A percentile compares a stretch with the other conserved stretches of the same genome.
Evolutionary conservation across 441 rosid genomes (phyloP).

Genomic region (Erodium chrysanthum): DNA sequence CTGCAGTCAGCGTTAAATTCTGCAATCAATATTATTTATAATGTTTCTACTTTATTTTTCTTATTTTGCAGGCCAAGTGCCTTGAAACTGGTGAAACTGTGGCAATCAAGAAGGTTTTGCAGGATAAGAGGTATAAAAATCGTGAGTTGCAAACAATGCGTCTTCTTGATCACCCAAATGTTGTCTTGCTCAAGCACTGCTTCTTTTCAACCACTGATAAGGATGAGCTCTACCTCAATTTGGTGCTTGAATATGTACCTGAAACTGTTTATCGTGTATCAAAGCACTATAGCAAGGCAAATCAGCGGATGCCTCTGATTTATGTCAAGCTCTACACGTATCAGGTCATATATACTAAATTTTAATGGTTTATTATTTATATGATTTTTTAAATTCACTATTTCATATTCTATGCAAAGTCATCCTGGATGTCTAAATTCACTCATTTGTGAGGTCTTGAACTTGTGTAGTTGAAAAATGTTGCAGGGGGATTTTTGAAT

Average conservation of each 20-base stretch:
- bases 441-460: too few species aligned
- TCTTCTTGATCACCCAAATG: slow-evolving; percentile 63
- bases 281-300: slow-evolving; percentile 57
- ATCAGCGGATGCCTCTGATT: slow-evolving; percentile 52
- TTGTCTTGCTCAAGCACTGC: slow-evolving; percentile 61
- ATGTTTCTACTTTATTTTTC: not conserved
- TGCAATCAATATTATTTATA: too few species aligned
- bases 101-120: slow-evolving; percentile 86
- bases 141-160: slow-evolving; percentile 79
- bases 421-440: too few species aligned
- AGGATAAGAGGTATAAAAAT: slow-evolving; percentile 89
- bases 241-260: slow-evolving; percentile 67
- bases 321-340: slow-evolving; percentile 62
- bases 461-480: too few species aligned
- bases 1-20: not conserved
- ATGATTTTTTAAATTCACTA: too few species aligned
- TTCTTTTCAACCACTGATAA: slow-evolving; percentile 70
- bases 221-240: slow-evolving; percentile 67
- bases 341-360: slow-evolving; percentile 42
- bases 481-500: too few species aligned
- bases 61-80: slow-evolving; percentile 56
- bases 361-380: not conserved
- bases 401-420: too few species aligned
- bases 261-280: slow-evolving; percentile 67
- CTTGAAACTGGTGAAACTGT: slow-evolving; percentile 66